phyloP scores from a whole-genome alignment of 768 basidiomycete genomes.

The Pulveroboletus sp. region DNA sequence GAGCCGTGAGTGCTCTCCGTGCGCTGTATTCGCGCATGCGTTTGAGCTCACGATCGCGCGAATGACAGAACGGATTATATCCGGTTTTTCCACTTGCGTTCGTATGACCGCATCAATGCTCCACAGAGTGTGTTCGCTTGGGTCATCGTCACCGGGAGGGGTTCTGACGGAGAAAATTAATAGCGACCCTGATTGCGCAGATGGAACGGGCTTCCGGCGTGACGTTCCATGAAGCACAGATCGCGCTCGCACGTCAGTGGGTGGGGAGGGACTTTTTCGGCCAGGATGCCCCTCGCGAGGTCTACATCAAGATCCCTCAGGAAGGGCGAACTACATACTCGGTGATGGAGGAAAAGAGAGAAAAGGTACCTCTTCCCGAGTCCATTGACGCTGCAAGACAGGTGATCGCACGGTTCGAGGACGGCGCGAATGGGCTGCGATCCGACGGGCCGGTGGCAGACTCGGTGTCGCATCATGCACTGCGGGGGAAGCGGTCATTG shows the following conservation, averaged over 20 bases:
- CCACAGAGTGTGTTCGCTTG: conserved; percentile 47
- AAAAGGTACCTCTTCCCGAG: conserved; percentile 64
- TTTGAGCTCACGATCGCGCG: background rate
- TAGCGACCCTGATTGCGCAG: conserved; percentile 50
- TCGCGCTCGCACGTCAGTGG: conserved; percentile 78
- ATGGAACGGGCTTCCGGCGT: conserved; percentile 77
- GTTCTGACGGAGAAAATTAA: conserved; percentile 20
- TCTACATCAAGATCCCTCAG: conserved; percentile 55
- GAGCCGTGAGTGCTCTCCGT: conserved; percentile 57
- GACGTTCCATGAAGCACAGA: conserved; percentile 80
- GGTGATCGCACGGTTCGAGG: conserved; percentile 69
- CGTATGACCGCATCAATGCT: conserved; percentile 88
- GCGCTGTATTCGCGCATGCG: background rate
- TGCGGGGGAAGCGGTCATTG: conserved; percentile 58
- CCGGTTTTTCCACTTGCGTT: conserved; percentile 86
- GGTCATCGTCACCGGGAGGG: conserved; percentile 3
- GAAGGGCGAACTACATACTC: conserved; percentile 48
- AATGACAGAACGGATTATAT: conserved; percentile 69
- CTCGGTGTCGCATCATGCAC: conserved; percentile 76
- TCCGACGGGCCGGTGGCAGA: conserved; percentile 65
- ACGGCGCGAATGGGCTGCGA: conserved; percentile 51
- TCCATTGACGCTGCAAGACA: conserved; percentile 63
- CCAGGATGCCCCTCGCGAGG: conserved; percentile 41
- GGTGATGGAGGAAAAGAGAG: conserved; percentile 54
- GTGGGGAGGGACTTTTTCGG: conserved; percentile 46